Percentiles rank a stretch among this genome's conserved stretches.
These are phyloP conservation scores for Verruconis gallopava DNA, from an alignment of 2,329 filamentous ascomycete genomes.

Conservation along the genomic window DNA sequence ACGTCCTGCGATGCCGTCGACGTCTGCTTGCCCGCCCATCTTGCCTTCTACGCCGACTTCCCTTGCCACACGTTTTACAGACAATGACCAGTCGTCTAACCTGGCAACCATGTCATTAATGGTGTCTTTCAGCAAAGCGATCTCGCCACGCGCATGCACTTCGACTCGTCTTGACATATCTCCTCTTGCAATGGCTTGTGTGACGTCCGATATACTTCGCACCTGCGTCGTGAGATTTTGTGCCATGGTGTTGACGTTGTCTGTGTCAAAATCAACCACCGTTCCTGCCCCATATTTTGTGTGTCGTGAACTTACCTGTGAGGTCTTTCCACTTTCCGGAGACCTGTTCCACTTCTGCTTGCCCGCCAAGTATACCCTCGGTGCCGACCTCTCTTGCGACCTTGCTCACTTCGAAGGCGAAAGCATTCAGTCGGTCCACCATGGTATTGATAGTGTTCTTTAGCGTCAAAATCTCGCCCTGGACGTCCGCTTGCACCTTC, in stretches of 20 bases:
- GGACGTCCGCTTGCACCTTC: conserved; percentile 39
- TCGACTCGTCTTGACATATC: conserved; percentile 95
- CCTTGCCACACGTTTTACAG: conserved; percentile 88
- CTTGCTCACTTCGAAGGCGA: conserved; percentile 53
- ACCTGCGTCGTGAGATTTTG: conserved; percentile 56
- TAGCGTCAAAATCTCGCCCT: conserved; percentile 42
- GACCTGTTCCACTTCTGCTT: conserved; percentile 51
- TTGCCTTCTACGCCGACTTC: conserved; percentile 97
- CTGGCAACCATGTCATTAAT: conserved; percentile 99
- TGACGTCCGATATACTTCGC: conserved; percentile 84
- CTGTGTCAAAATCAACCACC: conserved; percentile 14
- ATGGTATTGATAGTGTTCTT: conserved; percentile 76
- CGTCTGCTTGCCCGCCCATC: conserved; percentile 94
- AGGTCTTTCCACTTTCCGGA: conserved; percentile 56
- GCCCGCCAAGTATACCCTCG: conserved; percentile 49
- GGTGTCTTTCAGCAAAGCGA: conserved; percentile 84
- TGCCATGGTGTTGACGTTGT: conserved; percentile 56
- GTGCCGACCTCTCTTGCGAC: conserved; percentile 53
- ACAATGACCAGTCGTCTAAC: conserved; percentile 88
- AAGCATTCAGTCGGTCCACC: conserved; percentile 51
- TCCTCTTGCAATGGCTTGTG: conserved; percentile 86
- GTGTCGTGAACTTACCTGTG: conserved; percentile 23
- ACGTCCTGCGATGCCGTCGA: conserved; percentile 79
- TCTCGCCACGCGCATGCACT: conserved; percentile 89
- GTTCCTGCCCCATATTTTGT: neutral